Percentiles rank a stretch among this genome's conserved stretches.
Conservation (phyloP, 1,284 basidiomycete species). For the Ustilago esculenta region DNA sequence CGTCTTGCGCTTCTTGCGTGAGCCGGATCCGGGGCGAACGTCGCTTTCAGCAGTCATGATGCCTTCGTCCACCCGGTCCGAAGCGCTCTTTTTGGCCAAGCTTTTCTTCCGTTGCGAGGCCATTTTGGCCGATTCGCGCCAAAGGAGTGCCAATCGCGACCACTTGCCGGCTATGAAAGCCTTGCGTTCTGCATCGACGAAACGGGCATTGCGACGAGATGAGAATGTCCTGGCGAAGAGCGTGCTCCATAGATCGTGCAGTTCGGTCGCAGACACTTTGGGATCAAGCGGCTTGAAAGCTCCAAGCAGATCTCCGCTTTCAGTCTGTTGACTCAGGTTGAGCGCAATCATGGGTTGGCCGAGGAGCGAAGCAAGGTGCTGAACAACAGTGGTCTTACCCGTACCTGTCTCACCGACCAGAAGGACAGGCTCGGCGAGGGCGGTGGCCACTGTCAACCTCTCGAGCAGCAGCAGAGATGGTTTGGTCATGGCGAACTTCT, state of each 20-base stretch:
- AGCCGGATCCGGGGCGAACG: constrained; percentile 13
- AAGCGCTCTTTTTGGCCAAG: constrained; percentile 65
- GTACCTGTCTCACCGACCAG: constrained; percentile 98
- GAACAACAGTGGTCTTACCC: constrained; percentile 93
- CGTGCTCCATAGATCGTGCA: constrained; percentile 82
- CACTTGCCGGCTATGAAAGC: constrained; percentile 85
- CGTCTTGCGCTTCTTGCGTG: constrained; percentile 64
- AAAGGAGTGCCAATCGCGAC: constrained; percentile 83
- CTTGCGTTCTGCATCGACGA: constrained; percentile 83
- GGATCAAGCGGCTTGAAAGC: constrained; percentile 92
- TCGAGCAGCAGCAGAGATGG: constrained; percentile 84
- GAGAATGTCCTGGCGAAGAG: constrained; percentile 91
- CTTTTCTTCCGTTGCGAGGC: constrained; percentile 66
- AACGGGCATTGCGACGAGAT: constrained; percentile 86
- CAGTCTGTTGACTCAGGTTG: constrained; percentile 96
- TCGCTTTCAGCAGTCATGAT: constrained; percentile 16
- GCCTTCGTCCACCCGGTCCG: constrained; percentile 1
- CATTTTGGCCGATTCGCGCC: constrained; percentile 80
- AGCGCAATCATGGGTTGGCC: constrained; percentile 83
- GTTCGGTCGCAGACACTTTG: constrained; percentile 75
- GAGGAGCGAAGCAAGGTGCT: constrained; percentile 84
- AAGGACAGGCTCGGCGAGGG: constrained; percentile 83
- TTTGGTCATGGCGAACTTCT: constrained; percentile 83
- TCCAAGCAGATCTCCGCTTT: constrained; percentile 91
- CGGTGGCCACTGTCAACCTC: constrained; percentile 79